Conservation (phyloP, 2,329 filamentous ascomycete genomes). For the Didymella pomorum region DNA sequence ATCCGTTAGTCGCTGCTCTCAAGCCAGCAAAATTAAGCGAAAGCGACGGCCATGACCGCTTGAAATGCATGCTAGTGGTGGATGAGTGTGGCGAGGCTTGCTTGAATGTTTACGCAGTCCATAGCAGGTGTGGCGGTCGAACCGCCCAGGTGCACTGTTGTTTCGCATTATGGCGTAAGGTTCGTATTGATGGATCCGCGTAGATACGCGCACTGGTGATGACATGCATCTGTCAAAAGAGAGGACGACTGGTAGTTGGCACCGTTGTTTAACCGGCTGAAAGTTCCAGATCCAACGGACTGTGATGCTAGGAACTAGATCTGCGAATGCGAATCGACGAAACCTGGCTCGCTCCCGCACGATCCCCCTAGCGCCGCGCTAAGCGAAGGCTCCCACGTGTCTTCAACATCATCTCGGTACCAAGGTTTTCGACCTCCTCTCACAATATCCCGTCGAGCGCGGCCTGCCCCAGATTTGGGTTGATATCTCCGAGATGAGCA, state of each 20-base stretch:
- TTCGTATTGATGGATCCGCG: too few species aligned
- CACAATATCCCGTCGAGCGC: neutral
- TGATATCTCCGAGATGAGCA: slow-evolving; percentile 2
- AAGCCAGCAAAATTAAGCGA: slow-evolving; percentile 9
- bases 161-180: neutral
- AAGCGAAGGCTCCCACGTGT: slow-evolving; percentile 12
- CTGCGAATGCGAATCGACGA: slow-evolving; percentile 17
- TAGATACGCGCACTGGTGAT: slow-evolving; percentile 1
- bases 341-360: slow-evolving; percentile 16
- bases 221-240: slow-evolving; percentile 17
- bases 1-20: neutral
- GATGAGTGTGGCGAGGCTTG: slow-evolving; percentile 5
- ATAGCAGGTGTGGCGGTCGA: slow-evolving; percentile 1
- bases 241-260: neutral
- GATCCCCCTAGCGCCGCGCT: slow-evolving; percentile 14
- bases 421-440: slow-evolving; percentile 12
- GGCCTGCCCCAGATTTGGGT: slow-evolving; percentile 10
- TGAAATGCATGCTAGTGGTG: neutral
- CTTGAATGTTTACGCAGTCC: neutral
- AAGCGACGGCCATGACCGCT: neutral
- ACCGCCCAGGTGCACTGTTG: neutral
- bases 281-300: slow-evolving; percentile 7
- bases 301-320: slow-evolving; percentile 9
- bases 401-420: slow-evolving; percentile 6
- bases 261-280: slow-evolving; percentile 4